These are phyloP conservation scores for Tolypocladium capitatum DNA, from an alignment of 2,329 filamentous ascomycete genomes.

Conservation along the genomic window DNA sequence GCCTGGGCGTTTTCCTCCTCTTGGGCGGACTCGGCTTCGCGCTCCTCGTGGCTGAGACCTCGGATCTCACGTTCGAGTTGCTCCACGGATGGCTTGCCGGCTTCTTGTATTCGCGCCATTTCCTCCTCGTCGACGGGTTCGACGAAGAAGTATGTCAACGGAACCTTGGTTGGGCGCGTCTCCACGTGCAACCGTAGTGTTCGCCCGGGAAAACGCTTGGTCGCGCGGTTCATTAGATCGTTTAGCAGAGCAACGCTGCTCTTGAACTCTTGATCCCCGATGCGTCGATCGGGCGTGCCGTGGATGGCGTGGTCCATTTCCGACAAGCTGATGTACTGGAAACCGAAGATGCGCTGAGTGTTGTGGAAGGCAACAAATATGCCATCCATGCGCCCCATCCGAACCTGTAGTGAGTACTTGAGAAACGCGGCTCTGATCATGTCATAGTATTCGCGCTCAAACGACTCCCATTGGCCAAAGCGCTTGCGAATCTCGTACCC, in stretches of 20 bases:
- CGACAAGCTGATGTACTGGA: slow-evolving; percentile 76
- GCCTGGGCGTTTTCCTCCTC: slow-evolving; percentile 8
- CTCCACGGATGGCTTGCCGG: slow-evolving; percentile 49
- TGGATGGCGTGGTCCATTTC: slow-evolving; percentile 93
- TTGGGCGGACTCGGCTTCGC: slow-evolving; percentile 9
- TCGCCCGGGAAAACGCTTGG: slow-evolving; percentile 57
- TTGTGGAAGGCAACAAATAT: slow-evolving; percentile 98
- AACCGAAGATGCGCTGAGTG: slow-evolving; percentile 87
- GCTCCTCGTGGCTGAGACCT: slow-evolving; percentile 27
- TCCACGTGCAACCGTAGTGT: slow-evolving; percentile 76
- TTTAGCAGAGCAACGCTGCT: slow-evolving; percentile 69
- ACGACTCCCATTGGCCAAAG: slow-evolving; percentile 76
- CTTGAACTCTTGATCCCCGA: slow-evolving; percentile 80
- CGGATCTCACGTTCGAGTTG: slow-evolving; percentile 54
- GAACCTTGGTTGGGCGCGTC: slow-evolving; percentile 44
- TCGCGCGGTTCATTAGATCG: slow-evolving; percentile 62
- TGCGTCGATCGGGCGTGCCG: slow-evolving; percentile 47
- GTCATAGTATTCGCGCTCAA: slow-evolving; percentile 89
- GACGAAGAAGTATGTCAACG: slow-evolving; percentile 80
- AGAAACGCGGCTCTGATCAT: slow-evolving; percentile 91
- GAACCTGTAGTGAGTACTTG: slow-evolving; percentile 92
- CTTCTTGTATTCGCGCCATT: slow-evolving; percentile 60
- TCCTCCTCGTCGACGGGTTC: slow-evolving; percentile 66
- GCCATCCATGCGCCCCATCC: slow-evolving; percentile 96
- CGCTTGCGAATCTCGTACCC: slow-evolving; percentile 76